Percentiles rank a stretch among this genome's conserved stretches.
Evolutionary conservation across 2,329 filamentous ascomycete species (phyloP).

Genomic region (Lachnellula cervina): DNA sequence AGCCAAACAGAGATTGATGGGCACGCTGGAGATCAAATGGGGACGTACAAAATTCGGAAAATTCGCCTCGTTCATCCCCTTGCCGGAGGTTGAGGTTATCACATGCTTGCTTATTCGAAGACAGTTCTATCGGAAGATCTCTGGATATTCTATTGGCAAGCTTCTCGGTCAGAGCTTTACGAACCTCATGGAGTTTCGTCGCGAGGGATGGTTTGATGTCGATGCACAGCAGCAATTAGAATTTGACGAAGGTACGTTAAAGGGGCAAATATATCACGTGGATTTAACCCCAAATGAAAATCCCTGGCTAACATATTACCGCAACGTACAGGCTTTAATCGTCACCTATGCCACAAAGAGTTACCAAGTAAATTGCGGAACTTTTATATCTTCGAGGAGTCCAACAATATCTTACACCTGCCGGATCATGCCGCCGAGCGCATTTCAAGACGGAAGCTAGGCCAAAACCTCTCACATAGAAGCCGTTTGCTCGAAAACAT

Average conservation of each 20-base stretch:
- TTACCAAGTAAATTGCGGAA: background rate
- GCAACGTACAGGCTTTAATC: background rate
- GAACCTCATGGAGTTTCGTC: background rate
- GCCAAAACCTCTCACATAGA: background rate
- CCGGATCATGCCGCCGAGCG: background rate
- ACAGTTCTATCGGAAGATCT: constrained; percentile 20
- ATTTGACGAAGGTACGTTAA: background rate
- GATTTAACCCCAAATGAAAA: background rate
- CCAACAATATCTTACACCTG: background rate
- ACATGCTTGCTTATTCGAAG: constrained; percentile 16
- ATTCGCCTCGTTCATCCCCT: background rate
- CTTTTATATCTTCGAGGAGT: background rate
- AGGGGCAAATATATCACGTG: background rate
- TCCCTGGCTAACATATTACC: background rate
- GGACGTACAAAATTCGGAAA: constrained; percentile 6
- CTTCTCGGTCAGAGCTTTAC: constrained; percentile 13
- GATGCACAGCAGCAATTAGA: background rate
- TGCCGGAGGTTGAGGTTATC: constrained; percentile 16
- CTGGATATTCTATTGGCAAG: constrained; percentile 9
- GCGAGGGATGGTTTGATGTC: background rate
- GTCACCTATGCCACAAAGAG: background rate
- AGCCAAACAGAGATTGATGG: constrained; percentile 18
- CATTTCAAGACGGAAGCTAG: background rate
- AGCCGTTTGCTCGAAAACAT: constrained; percentile 4
- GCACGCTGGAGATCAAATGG: constrained; percentile 10